Evolutionary conservation across 176 grass and related monocot species (phyloP).

Genomic region (Carex kokanica): DNA sequence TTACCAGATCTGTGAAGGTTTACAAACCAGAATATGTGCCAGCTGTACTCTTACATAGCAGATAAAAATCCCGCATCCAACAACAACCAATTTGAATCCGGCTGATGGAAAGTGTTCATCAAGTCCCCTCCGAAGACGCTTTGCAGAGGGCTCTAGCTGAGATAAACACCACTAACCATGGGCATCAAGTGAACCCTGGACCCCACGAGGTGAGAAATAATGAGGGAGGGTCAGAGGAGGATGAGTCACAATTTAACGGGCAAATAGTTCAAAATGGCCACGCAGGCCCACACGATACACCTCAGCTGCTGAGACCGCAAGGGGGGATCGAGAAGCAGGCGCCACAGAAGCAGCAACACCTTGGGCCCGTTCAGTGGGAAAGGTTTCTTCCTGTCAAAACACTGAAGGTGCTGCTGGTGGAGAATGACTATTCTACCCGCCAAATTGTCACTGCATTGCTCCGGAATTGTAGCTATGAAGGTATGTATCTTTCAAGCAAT

Average conservation of each 20-base stretch:
- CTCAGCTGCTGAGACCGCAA: background rate
- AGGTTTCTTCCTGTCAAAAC: constrained; percentile 73
- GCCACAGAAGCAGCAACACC: constrained; percentile 31
- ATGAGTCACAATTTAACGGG: constrained; percentile 38
- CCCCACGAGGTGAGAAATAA: constrained; percentile 28
- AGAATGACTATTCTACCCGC: constrained; percentile 81
- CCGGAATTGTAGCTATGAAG: constrained; percentile 82
- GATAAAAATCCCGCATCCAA: constrained; percentile 2
- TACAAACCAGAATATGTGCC: constrained; percentile 26
- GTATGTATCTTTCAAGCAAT: constrained; percentile 33
- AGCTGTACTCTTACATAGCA: constrained; percentile 15
- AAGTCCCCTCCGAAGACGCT: constrained; percentile 32
- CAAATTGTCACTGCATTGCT: constrained; percentile 82
- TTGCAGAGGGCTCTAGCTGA: constrained; percentile 21
- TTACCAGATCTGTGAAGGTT: constrained; percentile 18
- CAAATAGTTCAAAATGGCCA: constrained; percentile 29
- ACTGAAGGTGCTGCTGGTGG: constrained; percentile 66
- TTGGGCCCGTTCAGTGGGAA: constrained; percentile 48
- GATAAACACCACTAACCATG: background rate
- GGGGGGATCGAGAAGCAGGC: constrained; percentile 43
- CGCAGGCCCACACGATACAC: background rate
- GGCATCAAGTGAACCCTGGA: background rate
- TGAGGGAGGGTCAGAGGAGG: constrained; percentile 20
- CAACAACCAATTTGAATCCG: constrained; percentile 34
- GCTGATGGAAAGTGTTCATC: constrained; percentile 52